These are phyloP conservation scores for Corchorus capsularis DNA, from an alignment of 345 rosid genomes.

Conservation along the genomic window DNA sequence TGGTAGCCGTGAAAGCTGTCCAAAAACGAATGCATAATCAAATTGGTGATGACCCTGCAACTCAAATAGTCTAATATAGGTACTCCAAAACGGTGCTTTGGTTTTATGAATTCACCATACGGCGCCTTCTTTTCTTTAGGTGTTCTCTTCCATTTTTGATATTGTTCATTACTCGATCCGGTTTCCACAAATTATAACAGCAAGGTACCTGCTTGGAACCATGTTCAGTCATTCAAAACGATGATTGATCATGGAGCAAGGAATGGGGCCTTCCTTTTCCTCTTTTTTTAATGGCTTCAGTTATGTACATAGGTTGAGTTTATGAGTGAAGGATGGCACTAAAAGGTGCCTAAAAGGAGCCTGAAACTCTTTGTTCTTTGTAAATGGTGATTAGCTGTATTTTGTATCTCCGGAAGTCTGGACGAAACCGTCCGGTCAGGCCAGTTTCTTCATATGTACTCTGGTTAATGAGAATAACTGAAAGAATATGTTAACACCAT, in stretches of 20 bases:
- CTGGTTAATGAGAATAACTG: not conserved
- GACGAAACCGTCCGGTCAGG: not conserved
- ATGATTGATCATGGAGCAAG: constrained; percentile 45
- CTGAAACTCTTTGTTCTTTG: not conserved
- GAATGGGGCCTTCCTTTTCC: not conserved
- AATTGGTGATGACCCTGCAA: constrained; percentile 27
- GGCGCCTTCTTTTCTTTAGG: not conserved
- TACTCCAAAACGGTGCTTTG: not conserved
- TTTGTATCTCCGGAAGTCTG: not conserved
- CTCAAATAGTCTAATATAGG: constrained; percentile 23
- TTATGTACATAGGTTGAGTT: constrained; percentile 20
- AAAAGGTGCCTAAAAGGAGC: constrained; percentile 13
- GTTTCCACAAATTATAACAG: not conserved
- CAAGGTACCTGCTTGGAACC: constrained; percentile 42
- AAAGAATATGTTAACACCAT: not conserved
- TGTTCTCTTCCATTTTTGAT: not conserved
- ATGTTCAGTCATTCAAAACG: constrained; percentile 15
- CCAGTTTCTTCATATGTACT: not conserved
- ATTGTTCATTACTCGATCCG: not conserved
- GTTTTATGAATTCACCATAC: not conserved
- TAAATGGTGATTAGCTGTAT: constrained; percentile 13
- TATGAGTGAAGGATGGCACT: constrained; percentile 13
- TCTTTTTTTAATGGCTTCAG: not conserved
- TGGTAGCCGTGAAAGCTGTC: constrained; percentile 75
- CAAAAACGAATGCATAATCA: constrained; percentile 55